A percentile compares a stretch with the other conserved stretches of the same genome.
Evolutionary conservation across 1,139 yeast genomes (phyloP).

Genomic region (Candida sojae): DNA sequence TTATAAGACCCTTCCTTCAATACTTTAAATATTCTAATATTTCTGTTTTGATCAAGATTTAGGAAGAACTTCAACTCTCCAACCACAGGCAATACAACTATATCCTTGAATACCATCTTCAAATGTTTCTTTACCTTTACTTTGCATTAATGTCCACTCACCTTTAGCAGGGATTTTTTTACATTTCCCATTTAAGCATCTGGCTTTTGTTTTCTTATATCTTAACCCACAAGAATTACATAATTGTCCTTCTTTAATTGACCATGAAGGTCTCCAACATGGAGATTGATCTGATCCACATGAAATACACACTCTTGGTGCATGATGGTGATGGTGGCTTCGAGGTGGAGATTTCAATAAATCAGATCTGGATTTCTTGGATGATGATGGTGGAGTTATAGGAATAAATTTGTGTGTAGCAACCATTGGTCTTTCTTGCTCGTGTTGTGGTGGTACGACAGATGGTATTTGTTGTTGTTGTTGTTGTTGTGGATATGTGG

Average conservation of each 20-base stretch:
- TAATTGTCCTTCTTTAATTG: slow-evolving; percentile 81
- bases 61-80: slow-evolving; percentile 40
- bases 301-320: slow-evolving; percentile 72
- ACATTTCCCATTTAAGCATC: slow-evolving; percentile 77
- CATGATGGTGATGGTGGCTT: slow-evolving; percentile 21
- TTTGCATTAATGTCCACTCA: slow-evolving; percentile 89
- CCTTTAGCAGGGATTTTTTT: slow-evolving; percentile 94
- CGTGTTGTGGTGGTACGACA: slow-evolving; percentile 6
- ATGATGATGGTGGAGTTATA: slow-evolving; percentile 45
- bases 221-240: slow-evolving; percentile 96
- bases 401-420: slow-evolving; percentile 39
- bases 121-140: slow-evolving; percentile 51
- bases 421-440: slow-evolving; percentile 6
- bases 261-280: slow-evolving; percentile 99
- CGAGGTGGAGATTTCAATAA: slow-evolving; percentile 39
- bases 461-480: slow-evolving; percentile 15
- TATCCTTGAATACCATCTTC: slow-evolving; percentile 50
- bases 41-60: slow-evolving; percentile 2
- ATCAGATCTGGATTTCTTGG: slow-evolving; percentile 31
- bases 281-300: slow-evolving; percentile 93
- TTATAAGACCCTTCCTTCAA: too few species aligned
- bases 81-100: slow-evolving; percentile 70
- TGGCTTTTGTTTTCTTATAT: slow-evolving; percentile 89
- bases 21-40: neutral
- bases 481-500: slow-evolving; percentile 9